phyloP scores from a whole-genome alignment of 768 basidiomycete genomes.

The Tremella yokohamensis region DNA sequence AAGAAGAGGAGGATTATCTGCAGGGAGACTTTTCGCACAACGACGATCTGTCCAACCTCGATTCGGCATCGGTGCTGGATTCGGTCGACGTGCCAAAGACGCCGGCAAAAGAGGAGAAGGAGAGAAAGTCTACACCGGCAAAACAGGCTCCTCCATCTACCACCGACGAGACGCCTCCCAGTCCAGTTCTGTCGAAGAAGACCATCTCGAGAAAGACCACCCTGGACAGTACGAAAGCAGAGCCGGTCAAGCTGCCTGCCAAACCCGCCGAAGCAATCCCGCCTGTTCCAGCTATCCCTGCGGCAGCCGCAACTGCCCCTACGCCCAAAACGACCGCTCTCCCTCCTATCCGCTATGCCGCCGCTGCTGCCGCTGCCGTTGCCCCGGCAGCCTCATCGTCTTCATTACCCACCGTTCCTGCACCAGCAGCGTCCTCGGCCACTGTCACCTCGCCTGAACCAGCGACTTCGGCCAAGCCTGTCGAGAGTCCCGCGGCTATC shows the following conservation, averaged over 20 bases:
- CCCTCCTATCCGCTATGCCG: constrained; percentile 82
- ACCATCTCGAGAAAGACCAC: constrained; percentile 45
- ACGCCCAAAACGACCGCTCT: constrained; percentile 57
- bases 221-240: constrained; percentile 31
- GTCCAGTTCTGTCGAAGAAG: constrained; percentile 46
- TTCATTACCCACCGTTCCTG: constrained; percentile 13
- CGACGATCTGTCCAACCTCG: constrained; percentile 70
- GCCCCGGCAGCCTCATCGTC: constrained; percentile 27
- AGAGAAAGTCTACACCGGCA: constrained; percentile 33
- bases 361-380: constrained; percentile 75
- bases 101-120: constrained; percentile 36
- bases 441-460: constrained; percentile 12
- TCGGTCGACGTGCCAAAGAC: constrained; percentile 35
- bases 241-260: constrained; percentile 47
- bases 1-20: constrained; percentile 89
- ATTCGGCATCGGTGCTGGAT: constrained; percentile 61
- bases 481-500: background rate
- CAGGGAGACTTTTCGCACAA: constrained; percentile 58
- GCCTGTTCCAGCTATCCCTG: constrained; percentile 21
- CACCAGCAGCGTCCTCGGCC: constrained; percentile 14
- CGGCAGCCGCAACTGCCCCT: constrained; percentile 52
- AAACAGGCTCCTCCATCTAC: constrained; percentile 15
- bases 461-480: constrained; percentile 6
- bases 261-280: constrained; percentile 64
- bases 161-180: constrained; percentile 34